Base-by-base conservation (phyloP, 1,284 basidiomycete genomes). In the Cryptococcus hybrid region DNA sequence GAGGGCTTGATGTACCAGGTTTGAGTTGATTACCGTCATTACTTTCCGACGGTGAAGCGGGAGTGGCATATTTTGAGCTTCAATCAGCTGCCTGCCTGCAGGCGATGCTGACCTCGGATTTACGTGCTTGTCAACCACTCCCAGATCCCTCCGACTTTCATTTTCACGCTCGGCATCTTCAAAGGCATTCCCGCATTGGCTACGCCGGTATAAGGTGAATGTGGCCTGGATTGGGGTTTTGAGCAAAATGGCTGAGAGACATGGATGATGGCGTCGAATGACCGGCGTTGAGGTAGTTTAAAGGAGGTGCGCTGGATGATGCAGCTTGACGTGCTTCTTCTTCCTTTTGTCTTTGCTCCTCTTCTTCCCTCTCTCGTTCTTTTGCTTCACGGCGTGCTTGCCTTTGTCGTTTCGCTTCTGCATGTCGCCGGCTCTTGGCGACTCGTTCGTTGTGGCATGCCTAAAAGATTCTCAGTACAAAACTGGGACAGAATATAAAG, bases 361-460 rank as follows among this genome's bases (percentile, higher is more conserved):
- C 53, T 36, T 64, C 61, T 43, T 55, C 46, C 42, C 60, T 62
- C 52, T 64, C 70, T 5, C 72, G 67, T 54, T 71, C 67, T 49
- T 74, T 68, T 46, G 65, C 70, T 39, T 74, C 74, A 56, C 74
- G 74, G 13, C 71, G 60, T 15, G 71, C 71, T 36, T 75, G 74
- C 48, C 76, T 65, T 51, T 78, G 81, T 53, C 81, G 80, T 69
- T 84, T 84, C 35, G 81, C 83, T 79, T 97, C 92, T 1, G 90
- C 88, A 74, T 97, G 92, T 61, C 89, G 85, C 63, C 92, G 81
- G 65, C 92, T 92, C 64, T 90, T 85, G 36, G 92, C 92, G 71
- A 98, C 95, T 56, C 96, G 88, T 61, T 97, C 90, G 78, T 94
- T 96, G 76, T 99, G 96, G 71, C 95, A 99, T 54, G 86, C 70